A percentile compares a stretch with the other conserved stretches of the same genome.
These are phyloP conservation scores for Venturia pyrina DNA, from an alignment of 2,329 filamentous ascomycete species.

Conservation along the genomic window DNA sequence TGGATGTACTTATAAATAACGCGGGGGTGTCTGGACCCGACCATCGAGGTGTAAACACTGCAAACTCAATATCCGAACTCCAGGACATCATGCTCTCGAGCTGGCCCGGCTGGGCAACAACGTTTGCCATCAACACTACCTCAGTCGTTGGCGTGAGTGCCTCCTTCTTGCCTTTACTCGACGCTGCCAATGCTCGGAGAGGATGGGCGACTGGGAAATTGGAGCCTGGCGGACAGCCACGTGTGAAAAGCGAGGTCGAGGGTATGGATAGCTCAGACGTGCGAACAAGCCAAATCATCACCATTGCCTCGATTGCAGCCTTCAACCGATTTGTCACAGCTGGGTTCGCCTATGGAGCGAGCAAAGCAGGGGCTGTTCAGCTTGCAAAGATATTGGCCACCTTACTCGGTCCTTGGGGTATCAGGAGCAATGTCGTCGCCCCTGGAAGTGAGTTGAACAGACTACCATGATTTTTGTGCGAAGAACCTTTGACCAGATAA, in stretches of 20 bases:
- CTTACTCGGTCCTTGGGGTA: conserved; percentile 33
- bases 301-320: conserved; percentile 9
- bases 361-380: conserved; percentile 34
- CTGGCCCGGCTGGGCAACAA: conserved; percentile 23
- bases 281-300: conserved; percentile 14
- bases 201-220: conserved; percentile 27
- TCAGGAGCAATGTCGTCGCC: conserved; percentile 37
- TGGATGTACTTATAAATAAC: conserved; percentile 45
- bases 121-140: conserved; percentile 24
- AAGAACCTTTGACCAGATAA: neutral
- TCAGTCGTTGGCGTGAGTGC: conserved; percentile 29
- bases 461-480: neutral
- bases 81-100: conserved; percentile 29
- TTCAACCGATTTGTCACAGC: conserved; percentile 26
- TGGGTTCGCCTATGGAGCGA: conserved; percentile 34
- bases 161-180: conserved; percentile 32
- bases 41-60: conserved; percentile 30
- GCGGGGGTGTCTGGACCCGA: conserved; percentile 39
- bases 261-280: conserved; percentile 18
- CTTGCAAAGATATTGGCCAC: conserved; percentile 35
- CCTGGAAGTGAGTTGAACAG: conserved; percentile 27
- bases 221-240: conserved; percentile 19
- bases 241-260: conserved; percentile 16
- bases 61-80: conserved; percentile 34
- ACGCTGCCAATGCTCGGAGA: conserved; percentile 32